A percentile compares a stretch with the other conserved stretches of the same genome.
Evolutionary conservation across 805 yeast genomes (phyloP).

Genomic region (Suhomyces sp.): DNA sequence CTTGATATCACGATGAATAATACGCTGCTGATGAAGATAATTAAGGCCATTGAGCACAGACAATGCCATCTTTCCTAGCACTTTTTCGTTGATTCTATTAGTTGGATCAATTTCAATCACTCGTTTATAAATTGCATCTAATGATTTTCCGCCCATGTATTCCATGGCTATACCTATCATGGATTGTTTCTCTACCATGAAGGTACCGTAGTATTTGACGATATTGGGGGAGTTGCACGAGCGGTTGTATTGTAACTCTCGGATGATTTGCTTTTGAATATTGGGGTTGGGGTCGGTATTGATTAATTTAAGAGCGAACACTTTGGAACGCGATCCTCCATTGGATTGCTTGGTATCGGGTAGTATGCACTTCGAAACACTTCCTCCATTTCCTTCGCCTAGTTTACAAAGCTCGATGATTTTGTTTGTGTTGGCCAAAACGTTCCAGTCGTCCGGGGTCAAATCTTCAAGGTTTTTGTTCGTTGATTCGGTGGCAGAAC

Average conservation of each 20-base stretch:
- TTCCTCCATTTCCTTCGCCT: conserved; percentile 96
- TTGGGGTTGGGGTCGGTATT: conserved; percentile 80
- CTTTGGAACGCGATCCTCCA: conserved; percentile 41
- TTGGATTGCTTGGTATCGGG: conserved; percentile 24
- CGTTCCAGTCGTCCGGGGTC: conserved; percentile 75
- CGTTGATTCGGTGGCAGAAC: neutral
- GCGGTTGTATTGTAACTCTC: conserved; percentile 88
- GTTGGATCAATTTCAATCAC: conserved; percentile 62
- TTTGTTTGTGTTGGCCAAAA: conserved; percentile 53
- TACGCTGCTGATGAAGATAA: conserved; percentile 81
- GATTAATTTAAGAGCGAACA: conserved; percentile 82
- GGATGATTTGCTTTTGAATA: conserved; percentile 81
- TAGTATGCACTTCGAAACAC: conserved; percentile 77
- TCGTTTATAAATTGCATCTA: conserved; percentile 86
- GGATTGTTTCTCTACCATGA: conserved; percentile 69
- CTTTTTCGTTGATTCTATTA: conserved; percentile 90
- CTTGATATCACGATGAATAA: conserved; percentile 93
- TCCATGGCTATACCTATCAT: conserved; percentile 96
- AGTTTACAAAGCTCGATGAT: conserved; percentile 68
- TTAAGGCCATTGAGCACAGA: conserved; percentile 82
- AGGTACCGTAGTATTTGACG: conserved; percentile 92
- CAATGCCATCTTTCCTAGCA: conserved; percentile 85
- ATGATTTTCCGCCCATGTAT: conserved; percentile 89
- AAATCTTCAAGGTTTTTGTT: conserved; percentile 45
- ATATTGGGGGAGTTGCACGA: conserved; percentile 80